These are phyloP conservation scores for Pythium plurisporium DNA, from an alignment of 352 stramenopile species.

Conservation along the genomic window DNA sequence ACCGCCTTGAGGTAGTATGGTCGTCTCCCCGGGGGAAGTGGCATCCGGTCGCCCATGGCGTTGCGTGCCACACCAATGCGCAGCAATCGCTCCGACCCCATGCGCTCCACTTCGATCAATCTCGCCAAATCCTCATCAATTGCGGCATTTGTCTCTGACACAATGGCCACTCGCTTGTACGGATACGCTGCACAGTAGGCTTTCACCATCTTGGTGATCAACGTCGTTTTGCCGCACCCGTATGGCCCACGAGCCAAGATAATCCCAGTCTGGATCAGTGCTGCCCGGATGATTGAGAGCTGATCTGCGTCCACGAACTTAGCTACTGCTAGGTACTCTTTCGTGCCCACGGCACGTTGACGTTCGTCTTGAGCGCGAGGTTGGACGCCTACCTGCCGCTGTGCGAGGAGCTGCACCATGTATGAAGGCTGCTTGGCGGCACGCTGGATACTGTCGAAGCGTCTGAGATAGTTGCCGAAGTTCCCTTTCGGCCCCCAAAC, in stretches of 20 bases:
- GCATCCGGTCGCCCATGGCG: neutral
- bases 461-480: neutral
- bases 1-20: neutral
- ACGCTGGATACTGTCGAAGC: neutral
- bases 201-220: neutral
- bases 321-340: neutral
- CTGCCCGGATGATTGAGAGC: neutral
- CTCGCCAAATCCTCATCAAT: constrained; percentile 3
- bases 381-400: neutral
- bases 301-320: neutral
- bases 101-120: neutral
- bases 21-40: neutral
- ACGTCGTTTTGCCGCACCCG: constrained; percentile 1
- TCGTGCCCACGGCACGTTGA: neutral
- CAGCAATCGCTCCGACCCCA: neutral
- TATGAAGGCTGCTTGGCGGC: neutral
- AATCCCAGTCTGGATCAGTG: neutral
- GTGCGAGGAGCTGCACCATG: neutral
- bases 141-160: constrained; percentile 7
- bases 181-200: neutral
- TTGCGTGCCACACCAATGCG: neutral
- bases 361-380: neutral
- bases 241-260: neutral
- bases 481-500: neutral
- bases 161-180: neutral